Conservation (phyloP, 495 filamentous ascomycete species). For the Penicillium paxilli region DNA sequence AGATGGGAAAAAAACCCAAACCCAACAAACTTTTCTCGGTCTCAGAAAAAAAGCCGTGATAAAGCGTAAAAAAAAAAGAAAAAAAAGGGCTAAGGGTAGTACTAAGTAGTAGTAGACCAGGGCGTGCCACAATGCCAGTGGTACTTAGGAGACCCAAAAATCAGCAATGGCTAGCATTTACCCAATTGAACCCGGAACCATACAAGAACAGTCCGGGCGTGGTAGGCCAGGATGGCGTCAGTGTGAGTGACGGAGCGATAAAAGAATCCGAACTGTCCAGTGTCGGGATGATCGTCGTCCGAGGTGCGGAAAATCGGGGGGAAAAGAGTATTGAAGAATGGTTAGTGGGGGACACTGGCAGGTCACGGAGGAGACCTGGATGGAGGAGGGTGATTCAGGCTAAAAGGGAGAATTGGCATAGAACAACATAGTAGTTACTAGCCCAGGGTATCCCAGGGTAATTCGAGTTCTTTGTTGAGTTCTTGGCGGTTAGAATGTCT, state of each 20-base stretch:
- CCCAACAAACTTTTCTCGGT: too few relatives aligned
- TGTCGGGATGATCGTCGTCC: slow-evolving; percentile 1
- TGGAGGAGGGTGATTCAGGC: too few relatives aligned
- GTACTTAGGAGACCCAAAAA: background rate
- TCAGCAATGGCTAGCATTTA: background rate
- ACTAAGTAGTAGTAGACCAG: background rate
- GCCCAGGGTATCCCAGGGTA: background rate
- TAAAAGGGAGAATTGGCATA: too few relatives aligned
- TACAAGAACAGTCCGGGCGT: background rate
- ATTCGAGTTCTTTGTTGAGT: background rate
- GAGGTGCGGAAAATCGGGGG: background rate
- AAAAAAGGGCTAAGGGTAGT: background rate
- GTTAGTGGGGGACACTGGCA: background rate
- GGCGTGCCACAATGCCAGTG: too few relatives aligned
- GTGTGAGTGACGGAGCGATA: background rate
- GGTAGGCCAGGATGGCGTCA: background rate
- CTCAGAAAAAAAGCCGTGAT: background rate
- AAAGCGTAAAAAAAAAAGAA: background rate
- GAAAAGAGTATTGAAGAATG: background rate
- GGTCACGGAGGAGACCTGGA: background rate
- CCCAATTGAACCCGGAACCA: background rate
- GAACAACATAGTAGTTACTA: too few relatives aligned
- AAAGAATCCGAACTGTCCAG: background rate
- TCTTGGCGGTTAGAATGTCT: background rate
- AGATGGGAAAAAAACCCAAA: background rate